Base-by-base conservation (phyloP, 2,329 filamentous ascomycete genomes). In the Beauveria brongniartii region DNA sequence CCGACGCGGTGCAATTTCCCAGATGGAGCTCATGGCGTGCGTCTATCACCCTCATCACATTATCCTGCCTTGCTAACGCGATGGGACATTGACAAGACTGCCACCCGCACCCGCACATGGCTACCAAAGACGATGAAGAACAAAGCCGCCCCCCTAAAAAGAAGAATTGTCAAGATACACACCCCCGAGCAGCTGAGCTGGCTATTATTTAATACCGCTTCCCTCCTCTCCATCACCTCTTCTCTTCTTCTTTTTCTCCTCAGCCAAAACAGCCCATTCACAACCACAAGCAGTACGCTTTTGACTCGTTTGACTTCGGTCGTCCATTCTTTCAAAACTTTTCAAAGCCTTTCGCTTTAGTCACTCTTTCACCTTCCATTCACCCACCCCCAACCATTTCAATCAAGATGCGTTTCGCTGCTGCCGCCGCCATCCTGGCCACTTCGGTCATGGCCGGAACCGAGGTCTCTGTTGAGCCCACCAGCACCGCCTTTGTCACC, bases 401-500 rank as follows among this genome's bases (percentile, higher is more conserved):
- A 65, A 67, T 78, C 82, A 86, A 85, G 70, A 86, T 86, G 83
- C 81, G 81, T 82, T 85, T 84, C 81, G 70, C 80, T 69, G 68
- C 78, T 71, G 75, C 78, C 69, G 77, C 78, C 67, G 72, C 74
- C 71, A 70, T 81, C 70, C 76, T 84, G 68, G 75, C 74, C 67
- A 65, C 72, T 69, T 64, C 68, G 61, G 71, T 66, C 66, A 64
- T 70, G 63, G 69, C 72, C 64, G 57, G 47, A 28, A 61, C 50
- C 30, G 53, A 62, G 54, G 71, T 72, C 65, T 69, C 71, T 67
- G 40, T 52, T 10, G 56, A 59, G 56, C 56, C 56, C n/a, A 64
- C 77, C 66, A 74, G 72, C 57, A 80, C 82, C 71, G 76, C 82
- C 75, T 85, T 80, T 78, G 72, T 77, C 72, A 85, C 83, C 69